Base-by-base conservation (phyloP, 306 rosid species). In the Cucumis sativus region DNA sequence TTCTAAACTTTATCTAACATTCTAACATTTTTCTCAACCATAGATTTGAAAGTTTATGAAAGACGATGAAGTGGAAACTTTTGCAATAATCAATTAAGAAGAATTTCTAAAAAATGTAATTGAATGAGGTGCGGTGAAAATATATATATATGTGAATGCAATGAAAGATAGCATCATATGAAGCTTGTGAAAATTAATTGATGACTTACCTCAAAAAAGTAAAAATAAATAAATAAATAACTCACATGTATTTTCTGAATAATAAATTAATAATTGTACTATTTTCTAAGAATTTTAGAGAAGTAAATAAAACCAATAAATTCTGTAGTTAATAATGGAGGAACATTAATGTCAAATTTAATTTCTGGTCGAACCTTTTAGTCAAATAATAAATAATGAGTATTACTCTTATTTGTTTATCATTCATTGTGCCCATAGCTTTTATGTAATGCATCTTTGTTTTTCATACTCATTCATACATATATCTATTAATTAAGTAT, bases 271-370 rank as follows among this genome's bases (percentile, higher is more conserved):
- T 68, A 20, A 68, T 41, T 43, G 74, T 68, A 68, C 74, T 51
- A 14, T 51, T 51, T 51, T 51, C 6, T 65, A 1, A 20, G 33
- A 67, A 40, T 67, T 67, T 40, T 67, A n/a, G 54, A 41, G 25
- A 67, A 11, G 33, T 40, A 40, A 67, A 67, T 40, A 37, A 67
- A 67, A 14, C 8, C 54, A 67, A 40, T 40, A 2, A 68, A 68
- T 68, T 68, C 37, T 68, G n/a, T 56, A 45, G 56, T 68, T 68
- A 68, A 69, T 69, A 69, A 69, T 69, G 1, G 75, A 69, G 57
- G 75, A 20, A 3, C 75, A 69, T 69, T 69, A 12, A 69, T 68
- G 55, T 68, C 52, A 18, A 66, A 66, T 28, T 40, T 40, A 40
- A n/a, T 66, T 40, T 41, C 6, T 69, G 2, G 18, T 21, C 2